These are phyloP conservation scores for Chlamydomonas incerta DNA, from an alignment of 139 green algal genomes.

Conservation along the genomic window DNA sequence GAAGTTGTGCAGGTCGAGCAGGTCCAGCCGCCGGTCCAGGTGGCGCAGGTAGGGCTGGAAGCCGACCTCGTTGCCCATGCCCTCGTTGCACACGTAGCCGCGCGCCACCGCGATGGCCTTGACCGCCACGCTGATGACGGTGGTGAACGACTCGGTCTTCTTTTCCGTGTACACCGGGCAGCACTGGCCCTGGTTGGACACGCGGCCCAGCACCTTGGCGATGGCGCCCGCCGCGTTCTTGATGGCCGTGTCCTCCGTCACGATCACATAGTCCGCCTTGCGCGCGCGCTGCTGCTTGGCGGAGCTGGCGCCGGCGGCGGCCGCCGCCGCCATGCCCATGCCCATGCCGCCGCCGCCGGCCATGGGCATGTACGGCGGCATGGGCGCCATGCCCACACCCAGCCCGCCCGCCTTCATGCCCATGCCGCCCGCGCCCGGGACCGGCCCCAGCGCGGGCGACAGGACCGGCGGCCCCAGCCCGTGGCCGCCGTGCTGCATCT, in stretches of 20 bases:
- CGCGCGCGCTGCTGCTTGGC: slow-evolving; percentile 37
- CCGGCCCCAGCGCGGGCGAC: too few species aligned
- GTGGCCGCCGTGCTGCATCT: neutral
- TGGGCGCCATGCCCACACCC: too few species aligned
- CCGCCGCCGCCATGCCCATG: neutral
- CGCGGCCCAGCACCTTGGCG: slow-evolving; percentile 59
- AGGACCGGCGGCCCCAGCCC: neutral
- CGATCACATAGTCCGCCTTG: slow-evolving; percentile 63
- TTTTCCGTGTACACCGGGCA: slow-evolving; percentile 61
- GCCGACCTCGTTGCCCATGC: slow-evolving; percentile 53
- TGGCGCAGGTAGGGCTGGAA: slow-evolving; percentile 59
- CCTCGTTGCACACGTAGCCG: slow-evolving; percentile 56
- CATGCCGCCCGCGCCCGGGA: too few species aligned
- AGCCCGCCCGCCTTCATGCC: too few species aligned
- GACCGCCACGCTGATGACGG: slow-evolving; percentile 53
- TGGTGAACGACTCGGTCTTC: slow-evolving; percentile 55
- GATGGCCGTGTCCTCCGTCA: slow-evolving; percentile 61
- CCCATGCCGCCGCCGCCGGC: neutral
- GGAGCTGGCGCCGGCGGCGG: neutral
- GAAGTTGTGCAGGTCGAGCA: slow-evolving; percentile 37
- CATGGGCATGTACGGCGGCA: neutral
- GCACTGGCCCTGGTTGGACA: slow-evolving; percentile 49
- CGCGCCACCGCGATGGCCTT: slow-evolving; percentile 57
- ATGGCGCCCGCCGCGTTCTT: slow-evolving; percentile 63
- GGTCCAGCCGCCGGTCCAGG: slow-evolving; percentile 33